phyloP scores from a whole-genome alignment of 257 asterid genomes.

The Lycium barbarum region DNA sequence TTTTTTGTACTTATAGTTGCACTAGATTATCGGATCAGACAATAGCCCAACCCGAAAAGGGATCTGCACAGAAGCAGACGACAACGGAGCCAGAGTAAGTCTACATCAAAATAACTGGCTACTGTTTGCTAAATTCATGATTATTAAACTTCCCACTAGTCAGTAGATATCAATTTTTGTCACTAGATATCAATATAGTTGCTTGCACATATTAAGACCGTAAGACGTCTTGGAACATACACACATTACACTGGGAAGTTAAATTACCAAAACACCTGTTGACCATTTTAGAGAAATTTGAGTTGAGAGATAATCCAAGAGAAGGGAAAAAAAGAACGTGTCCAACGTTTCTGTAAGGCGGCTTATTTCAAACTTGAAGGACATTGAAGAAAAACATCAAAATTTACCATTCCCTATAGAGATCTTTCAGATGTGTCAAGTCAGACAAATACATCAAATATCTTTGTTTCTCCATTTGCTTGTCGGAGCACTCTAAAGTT shows the following conservation, averaged over 20 bases:
- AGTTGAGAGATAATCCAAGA: background rate
- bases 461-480: background rate
- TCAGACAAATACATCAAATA: background rate
- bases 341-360: background rate
- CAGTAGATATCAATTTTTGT: background rate
- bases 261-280: background rate
- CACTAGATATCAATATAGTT: background rate
- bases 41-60: background rate
- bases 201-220: background rate
- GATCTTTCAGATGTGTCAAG: background rate
- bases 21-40: background rate
- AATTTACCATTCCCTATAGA: background rate
- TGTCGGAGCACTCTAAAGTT: background rate
- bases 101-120: background rate
- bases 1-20: background rate
- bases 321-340: background rate
- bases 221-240: slow-evolving; percentile 10
- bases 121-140: background rate
- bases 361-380: background rate
- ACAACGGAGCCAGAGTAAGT: background rate
- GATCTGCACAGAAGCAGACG: background rate
- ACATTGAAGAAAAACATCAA: slow-evolving; percentile 14
- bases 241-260: background rate
- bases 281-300: slow-evolving; percentile 16
- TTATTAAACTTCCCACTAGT: background rate